Conservation (phyloP, 257 asterid genomes). For the Solanum commersonii region DNA sequence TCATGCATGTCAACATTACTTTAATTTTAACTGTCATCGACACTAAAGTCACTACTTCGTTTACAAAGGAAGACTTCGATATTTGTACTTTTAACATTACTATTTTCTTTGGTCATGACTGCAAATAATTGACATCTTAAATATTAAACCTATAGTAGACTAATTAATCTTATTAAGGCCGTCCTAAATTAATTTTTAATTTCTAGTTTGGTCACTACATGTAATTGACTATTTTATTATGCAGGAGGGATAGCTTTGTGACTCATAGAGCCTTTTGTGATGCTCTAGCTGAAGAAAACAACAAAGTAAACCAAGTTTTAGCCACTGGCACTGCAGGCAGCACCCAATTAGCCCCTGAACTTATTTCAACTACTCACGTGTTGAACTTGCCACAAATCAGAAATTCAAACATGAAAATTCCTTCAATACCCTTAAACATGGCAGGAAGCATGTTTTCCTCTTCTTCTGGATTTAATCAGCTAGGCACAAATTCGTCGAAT, state of each 20-base stretch:
- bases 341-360: not conserved
- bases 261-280: conserved; percentile 11
- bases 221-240: not conserved
- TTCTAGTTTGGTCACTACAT: not conserved
- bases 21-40: not conserved
- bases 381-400: not conserved
- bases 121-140: not conserved
- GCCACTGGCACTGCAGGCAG: not conserved
- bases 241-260: conserved; percentile 7
- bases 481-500: not conserved
- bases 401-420: not conserved
- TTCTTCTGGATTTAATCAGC: not conserved
- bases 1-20: too few species aligned
- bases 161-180: not conserved
- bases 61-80: too few species aligned
- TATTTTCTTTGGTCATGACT: not conserved
- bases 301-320: not conserved
- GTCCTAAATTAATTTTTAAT: not conserved
- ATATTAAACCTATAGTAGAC: not conserved
- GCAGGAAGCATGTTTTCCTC: conserved; percentile 2
- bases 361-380: not conserved
- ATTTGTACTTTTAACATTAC: not conserved
- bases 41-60: not conserved
- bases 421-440: not conserved
- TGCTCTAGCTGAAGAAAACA: conserved; percentile 3